Base-by-base conservation (phyloP, 768 basidiomycete genomes). In the Hericium rajendrae region DNA sequence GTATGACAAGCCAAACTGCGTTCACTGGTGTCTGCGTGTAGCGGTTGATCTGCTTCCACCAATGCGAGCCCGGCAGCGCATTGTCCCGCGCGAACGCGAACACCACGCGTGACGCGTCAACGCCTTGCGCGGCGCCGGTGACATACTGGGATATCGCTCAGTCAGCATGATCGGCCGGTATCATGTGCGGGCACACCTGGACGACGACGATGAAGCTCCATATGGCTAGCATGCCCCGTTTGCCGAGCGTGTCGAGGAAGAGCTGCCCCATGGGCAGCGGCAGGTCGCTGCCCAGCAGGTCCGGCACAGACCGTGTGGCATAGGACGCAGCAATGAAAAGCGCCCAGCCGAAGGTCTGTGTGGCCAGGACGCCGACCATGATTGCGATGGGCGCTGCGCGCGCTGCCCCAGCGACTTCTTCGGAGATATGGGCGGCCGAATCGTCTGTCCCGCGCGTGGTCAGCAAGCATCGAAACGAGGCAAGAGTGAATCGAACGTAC, bases 41-140 rank as follows among this genome's bases (percentile, higher is more conserved):
- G 5, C 56, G 65, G 59, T 84, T 84, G 55, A 88, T 77, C 55
- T 68, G 72, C 63, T 85, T 86, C 85, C 84, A 86, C 74, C 76
- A 83, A 24, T 75, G 76, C 38, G 86, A 87, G 5, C 86, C 85
- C 6, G 86, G 86, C 11, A 88, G 75, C 6, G 86, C 86, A 56
- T 86, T 81, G 62, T 88, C 86, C 39, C 86, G 72, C 16, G 86
- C 84, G 65, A 88, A 87, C 6, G 86, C 86, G 60, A 86, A 88
- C 51, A 87, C 77, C 10, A 86, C 86, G 16, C 86, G 82, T 43
- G 85, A 86, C 12, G 86, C 86, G 64, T 87, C 86, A 8, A 88
- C 85, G 20, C 78, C 81, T 66, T 88, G 86, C 6, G 86, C 86
- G 12, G 85, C 85, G 9, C 85, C 86, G 0, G 85, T 86, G 18